Conservation (phyloP, 257 asterid species). For the Nicotiana noctiflora region DNA sequence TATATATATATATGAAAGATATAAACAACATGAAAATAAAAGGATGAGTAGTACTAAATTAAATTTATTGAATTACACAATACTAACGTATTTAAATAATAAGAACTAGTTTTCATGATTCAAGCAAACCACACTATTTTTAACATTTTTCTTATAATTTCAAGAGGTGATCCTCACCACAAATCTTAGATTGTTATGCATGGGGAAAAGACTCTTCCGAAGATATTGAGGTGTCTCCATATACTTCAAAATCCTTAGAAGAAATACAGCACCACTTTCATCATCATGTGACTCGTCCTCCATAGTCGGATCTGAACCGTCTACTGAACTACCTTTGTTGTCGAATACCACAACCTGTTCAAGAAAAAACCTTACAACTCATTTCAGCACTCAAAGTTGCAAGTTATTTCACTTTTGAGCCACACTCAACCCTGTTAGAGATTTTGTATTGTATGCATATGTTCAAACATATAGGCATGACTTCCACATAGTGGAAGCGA, state of each 20-base stretch:
- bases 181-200: constrained; percentile 71
- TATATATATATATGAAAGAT: no score
- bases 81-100: background rate
- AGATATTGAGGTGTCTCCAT: constrained; percentile 98
- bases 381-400: background rate
- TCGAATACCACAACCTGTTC: constrained; percentile 76
- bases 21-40: no score
- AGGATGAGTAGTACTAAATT: background rate
- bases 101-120: background rate
- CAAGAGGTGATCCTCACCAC: constrained; percentile 52
- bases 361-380: background rate
- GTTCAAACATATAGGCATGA: background rate
- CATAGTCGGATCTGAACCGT: constrained; percentile 26
- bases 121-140: background rate
- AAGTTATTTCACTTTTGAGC: background rate
- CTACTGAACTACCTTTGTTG: constrained; percentile 41
- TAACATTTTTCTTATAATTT: background rate
- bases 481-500: background rate
- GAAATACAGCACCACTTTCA: constrained; percentile 78
- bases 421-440: background rate
- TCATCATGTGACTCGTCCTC: constrained; percentile 43
- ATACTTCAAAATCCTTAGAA: constrained; percentile 74
- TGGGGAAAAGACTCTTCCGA: constrained; percentile 83
- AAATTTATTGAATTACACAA: background rate
- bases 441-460: background rate